Percentiles rank a stretch among this genome's conserved stretches.
Conservation (phyloP, 1,284 basidiomycete genomes). For the Peniophora sp. region DNA sequence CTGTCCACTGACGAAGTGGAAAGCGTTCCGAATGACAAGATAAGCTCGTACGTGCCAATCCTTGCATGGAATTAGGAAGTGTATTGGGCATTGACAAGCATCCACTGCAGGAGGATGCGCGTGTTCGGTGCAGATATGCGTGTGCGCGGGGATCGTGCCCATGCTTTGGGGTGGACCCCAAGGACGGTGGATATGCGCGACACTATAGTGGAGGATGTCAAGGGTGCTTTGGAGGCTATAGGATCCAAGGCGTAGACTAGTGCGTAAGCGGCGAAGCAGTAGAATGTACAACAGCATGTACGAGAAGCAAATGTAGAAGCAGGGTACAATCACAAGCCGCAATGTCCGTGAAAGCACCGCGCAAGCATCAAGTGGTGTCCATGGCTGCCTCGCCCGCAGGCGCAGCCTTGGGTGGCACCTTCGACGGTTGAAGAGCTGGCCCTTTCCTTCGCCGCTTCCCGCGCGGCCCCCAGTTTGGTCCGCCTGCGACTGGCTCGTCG, state of each 20-base stretch:
- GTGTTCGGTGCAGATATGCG: not conserved
- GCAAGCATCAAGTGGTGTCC: too few relatives aligned
- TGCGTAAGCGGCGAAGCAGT: too few relatives aligned
- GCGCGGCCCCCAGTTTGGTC: slow-evolving; percentile 11
- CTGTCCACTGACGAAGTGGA: not conserved
- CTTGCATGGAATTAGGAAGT: too few relatives aligned
- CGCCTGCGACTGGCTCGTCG: slow-evolving; percentile 20
- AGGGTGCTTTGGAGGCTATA: not conserved
- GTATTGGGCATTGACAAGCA: too few relatives aligned
- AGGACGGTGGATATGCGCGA: not conserved
- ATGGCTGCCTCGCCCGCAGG: too few relatives aligned
- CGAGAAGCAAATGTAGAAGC: too few relatives aligned
- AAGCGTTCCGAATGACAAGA: too few relatives aligned
- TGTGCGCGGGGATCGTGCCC: not conserved
- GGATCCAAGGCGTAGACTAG: too few relatives aligned
- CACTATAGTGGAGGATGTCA: not conserved
- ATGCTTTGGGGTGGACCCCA: slow-evolving; percentile 2
- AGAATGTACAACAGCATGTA: too few relatives aligned
- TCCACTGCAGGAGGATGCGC: not conserved
- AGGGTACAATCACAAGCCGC: not conserved
- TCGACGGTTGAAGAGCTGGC: not conserved
- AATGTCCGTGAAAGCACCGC: too few relatives aligned
- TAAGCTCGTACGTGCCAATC: too few relatives aligned
- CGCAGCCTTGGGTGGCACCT: too few relatives aligned
- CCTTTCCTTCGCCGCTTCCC: slow-evolving; percentile 11